Conservation (phyloP, 116 monocot genomes). For the Phalaenopsis hybrid region DNA sequence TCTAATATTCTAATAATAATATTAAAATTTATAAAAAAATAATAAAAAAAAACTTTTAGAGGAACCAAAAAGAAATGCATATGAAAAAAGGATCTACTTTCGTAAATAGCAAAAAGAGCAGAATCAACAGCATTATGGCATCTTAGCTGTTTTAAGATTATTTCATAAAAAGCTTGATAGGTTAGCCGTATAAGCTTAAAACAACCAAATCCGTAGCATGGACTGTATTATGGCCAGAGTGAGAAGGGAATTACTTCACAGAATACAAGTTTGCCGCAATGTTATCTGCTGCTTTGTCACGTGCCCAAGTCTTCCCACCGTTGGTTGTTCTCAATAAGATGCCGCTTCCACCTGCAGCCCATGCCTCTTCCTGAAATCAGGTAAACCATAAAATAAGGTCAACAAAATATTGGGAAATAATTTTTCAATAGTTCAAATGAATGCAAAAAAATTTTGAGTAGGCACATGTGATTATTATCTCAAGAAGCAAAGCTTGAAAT, state of each 20-base stretch:
- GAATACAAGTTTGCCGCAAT: slow-evolving; percentile 94
- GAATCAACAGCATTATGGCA: background rate
- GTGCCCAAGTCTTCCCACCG: slow-evolving; percentile 83
- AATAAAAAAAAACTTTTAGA: too few relatives aligned
- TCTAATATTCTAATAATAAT: too few relatives aligned
- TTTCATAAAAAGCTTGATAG: background rate
- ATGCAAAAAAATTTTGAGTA: background rate
- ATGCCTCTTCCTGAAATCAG: slow-evolving; percentile 78
- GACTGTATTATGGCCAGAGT: background rate
- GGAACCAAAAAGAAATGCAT: too few relatives aligned
- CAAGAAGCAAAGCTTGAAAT: background rate
- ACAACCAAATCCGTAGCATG: background rate
- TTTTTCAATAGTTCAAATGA: background rate
- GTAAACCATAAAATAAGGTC: background rate
- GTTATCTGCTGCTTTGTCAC: slow-evolving; percentile 89
- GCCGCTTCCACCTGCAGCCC: slow-evolving; percentile 96
- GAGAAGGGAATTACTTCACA: slow-evolving; percentile 55
- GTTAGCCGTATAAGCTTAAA: background rate
- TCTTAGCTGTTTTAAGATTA: background rate
- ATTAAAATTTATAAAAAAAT: too few relatives aligned
- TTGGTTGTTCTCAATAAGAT: slow-evolving; percentile 72
- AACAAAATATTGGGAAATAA: background rate
- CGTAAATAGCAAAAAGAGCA: too few relatives aligned
- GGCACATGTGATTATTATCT: background rate
- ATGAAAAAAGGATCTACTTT: too few relatives aligned